These are phyloP conservation scores for Pseudogymnoascus sp. DNA, from an alignment of 2,329 filamentous ascomycete genomes.

Conservation along the genomic window DNA sequence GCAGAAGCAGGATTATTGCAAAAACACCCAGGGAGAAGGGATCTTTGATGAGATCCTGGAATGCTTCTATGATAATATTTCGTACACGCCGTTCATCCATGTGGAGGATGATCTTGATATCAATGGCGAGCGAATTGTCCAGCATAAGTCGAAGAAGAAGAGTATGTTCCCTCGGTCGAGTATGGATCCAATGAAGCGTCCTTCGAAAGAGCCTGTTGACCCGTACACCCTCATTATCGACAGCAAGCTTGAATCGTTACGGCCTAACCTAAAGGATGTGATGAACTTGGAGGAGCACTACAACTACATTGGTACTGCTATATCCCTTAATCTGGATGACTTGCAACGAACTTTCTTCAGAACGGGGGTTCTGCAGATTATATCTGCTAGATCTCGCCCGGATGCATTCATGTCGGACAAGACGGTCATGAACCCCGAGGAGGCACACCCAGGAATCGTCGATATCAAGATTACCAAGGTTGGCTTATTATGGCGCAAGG, in stretches of 20 bases:
- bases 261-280: conserved; percentile 82
- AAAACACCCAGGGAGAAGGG: conserved; percentile 84
- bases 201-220: conserved; percentile 77
- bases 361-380: conserved; percentile 86
- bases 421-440: conserved; percentile 73
- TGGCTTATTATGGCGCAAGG: conserved; percentile 88
- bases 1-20: conserved; percentile 91
- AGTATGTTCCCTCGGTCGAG: conserved; percentile 58
- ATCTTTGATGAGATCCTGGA: conserved; percentile 90
- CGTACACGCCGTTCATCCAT: conserved; percentile 96
- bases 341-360: conserved; percentile 84
- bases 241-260: conserved; percentile 69
- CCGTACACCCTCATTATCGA: conserved; percentile 93
- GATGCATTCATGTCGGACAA: conserved; percentile 91
- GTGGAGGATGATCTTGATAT: conserved; percentile 86
- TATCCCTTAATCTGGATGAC: conserved; percentile 68
- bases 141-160: conserved; percentile 57
- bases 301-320: conserved; percentile 69
- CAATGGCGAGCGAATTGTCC: conserved; percentile 62
- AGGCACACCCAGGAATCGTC: conserved; percentile 84
- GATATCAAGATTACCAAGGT: conserved; percentile 98
- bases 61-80: conserved; percentile 98
- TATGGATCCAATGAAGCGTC: conserved; percentile 54
- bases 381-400: conserved; percentile 84
- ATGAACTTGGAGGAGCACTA: conserved; percentile 91